These are phyloP conservation scores for Pyrenochaeta sp. DNA, from an alignment of 2,329 filamentous ascomycete genomes.

Conservation along the genomic window DNA sequence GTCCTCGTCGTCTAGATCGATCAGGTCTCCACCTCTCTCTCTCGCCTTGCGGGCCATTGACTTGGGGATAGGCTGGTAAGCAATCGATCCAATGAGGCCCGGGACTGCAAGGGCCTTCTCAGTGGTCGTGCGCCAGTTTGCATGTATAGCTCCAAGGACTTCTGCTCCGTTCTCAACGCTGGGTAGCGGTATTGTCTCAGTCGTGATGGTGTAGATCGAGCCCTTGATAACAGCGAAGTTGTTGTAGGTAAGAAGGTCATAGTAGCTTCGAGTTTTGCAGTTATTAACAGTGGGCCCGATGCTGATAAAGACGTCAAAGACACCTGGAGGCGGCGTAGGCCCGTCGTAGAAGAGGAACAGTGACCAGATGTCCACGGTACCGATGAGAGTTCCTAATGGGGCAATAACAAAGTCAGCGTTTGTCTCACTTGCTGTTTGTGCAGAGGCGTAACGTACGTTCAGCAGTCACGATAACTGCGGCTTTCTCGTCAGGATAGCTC, in stretches of 20 bases:
- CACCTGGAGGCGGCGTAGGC: constrained; percentile 58
- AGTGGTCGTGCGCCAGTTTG: constrained; percentile 34
- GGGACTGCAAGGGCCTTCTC: constrained; percentile 21
- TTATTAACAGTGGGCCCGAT: constrained; percentile 55
- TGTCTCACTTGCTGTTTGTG: neutral
- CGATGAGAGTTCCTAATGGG: constrained; percentile 29
- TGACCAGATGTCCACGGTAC: constrained; percentile 63
- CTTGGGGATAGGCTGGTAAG: constrained; percentile 41
- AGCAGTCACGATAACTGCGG: constrained; percentile 66
- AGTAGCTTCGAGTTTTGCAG: constrained; percentile 58
- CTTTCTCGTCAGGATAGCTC: constrained; percentile 67
- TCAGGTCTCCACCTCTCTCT: constrained; percentile 40
- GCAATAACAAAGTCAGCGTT: neutral
- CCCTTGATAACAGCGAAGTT: constrained; percentile 47
- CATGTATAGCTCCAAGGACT: constrained; percentile 28
- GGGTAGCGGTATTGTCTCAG: constrained; percentile 35
- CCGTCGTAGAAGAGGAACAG: constrained; percentile 72
- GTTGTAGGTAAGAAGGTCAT: constrained; percentile 56
- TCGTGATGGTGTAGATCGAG: constrained; percentile 40
- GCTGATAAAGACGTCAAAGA: constrained; percentile 65
- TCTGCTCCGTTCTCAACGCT: constrained; percentile 23
- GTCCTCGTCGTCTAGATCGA: constrained; percentile 51
- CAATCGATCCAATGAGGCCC: constrained; percentile 36
- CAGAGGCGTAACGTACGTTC: constrained; percentile 49
- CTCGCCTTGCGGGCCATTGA: constrained; percentile 27